phyloP scores from a whole-genome alignment of 179 eudicot genomes.

The Carnegiea gigantea region DNA sequence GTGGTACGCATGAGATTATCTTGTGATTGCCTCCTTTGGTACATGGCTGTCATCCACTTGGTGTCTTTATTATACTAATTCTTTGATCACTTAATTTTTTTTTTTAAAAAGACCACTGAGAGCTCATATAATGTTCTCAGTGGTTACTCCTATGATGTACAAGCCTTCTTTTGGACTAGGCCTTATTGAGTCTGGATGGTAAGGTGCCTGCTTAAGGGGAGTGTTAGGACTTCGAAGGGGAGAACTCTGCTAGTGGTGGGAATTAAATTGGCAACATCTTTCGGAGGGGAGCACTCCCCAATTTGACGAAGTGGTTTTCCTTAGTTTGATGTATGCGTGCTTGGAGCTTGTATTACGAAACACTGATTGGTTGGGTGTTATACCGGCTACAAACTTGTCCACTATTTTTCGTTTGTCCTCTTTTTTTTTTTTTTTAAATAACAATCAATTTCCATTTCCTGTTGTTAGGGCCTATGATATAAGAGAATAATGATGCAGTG shows the following conservation, averaged over 20 bases:
- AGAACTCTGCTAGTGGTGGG: neutral
- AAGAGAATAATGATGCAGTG: neutral
- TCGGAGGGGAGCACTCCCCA: neutral
- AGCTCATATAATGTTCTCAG: neutral
- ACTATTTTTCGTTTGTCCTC: neutral
- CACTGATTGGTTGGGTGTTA: neutral
- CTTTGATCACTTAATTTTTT: no score
- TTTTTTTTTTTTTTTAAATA: neutral
- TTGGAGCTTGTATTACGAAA: neutral
- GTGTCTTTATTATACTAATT: no score
- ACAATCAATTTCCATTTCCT: neutral
- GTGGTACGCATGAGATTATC: no score
- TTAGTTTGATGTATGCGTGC: neutral
- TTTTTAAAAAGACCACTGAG: neutral
- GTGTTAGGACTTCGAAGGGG: neutral
- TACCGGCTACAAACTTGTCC: neutral
- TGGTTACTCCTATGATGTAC: neutral
- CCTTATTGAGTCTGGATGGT: neutral
- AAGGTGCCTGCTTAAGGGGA: neutral
- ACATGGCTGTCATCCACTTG: no score
- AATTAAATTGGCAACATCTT: neutral
- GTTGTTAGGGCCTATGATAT: neutral
- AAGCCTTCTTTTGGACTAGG: neutral
- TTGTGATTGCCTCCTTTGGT: no score
- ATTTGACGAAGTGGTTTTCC: neutral